A percentile compares a stretch with the other conserved stretches of the same genome.
These are phyloP conservation scores for Herpomyces periplanetae DNA, from an alignment of 2,329 filamentous ascomycete species.

Conservation along the genomic window DNA sequence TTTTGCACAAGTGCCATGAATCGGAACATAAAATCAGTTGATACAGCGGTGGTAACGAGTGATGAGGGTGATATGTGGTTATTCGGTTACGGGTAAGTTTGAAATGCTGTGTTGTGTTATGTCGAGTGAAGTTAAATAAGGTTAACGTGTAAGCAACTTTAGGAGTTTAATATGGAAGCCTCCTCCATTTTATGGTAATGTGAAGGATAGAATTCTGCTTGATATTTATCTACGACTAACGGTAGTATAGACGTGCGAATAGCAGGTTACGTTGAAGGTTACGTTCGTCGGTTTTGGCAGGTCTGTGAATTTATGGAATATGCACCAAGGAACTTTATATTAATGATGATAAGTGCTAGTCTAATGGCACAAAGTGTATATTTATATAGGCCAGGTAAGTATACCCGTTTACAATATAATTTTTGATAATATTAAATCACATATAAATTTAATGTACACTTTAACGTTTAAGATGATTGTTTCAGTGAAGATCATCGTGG, in stretches of 20 bases:
- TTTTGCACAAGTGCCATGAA: no score
- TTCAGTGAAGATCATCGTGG: slow-evolving; percentile 66
- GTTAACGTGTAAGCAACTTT: slow-evolving; percentile 3
- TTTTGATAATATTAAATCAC: neutral
- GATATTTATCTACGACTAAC: slow-evolving; percentile 1
- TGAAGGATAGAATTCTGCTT: slow-evolving; percentile 1
- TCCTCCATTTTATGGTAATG: slow-evolving; percentile 58
- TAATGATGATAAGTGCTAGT: no score
- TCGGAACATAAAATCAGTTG: no score
- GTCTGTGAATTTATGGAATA: no score
- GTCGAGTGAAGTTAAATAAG: neutral
- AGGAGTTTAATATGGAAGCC: slow-evolving; percentile 96
- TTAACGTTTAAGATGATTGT: slow-evolving; percentile 1
- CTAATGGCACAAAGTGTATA: slow-evolving; percentile 5
- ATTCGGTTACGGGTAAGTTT: slow-evolving; percentile 58
- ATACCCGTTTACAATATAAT: neutral
- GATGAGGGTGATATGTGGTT: slow-evolving; percentile 56
- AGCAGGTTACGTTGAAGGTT: slow-evolving; percentile 64
- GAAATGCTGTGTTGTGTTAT: neutral
- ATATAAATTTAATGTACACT: neutral
- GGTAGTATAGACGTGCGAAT: slow-evolving; percentile 27
- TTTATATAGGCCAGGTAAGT: neutral
- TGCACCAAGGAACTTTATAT: no score
- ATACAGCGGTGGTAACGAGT: no score
- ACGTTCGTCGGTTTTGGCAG: slow-evolving; percentile 92